Conservation (phyloP, 306 rosid species). For the Lathyrus oleraceus region DNA sequence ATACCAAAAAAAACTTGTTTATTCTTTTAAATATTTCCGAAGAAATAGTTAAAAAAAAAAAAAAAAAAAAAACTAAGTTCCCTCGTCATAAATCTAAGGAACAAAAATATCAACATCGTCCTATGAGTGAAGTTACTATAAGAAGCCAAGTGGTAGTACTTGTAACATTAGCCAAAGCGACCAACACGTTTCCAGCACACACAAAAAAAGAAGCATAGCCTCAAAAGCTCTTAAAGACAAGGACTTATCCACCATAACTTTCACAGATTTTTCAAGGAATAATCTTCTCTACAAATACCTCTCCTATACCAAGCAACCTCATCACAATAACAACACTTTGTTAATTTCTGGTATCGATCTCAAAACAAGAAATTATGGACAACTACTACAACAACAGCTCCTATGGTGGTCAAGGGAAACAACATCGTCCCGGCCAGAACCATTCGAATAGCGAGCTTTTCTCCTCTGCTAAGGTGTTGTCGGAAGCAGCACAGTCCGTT, state of each 20-base stretch:
- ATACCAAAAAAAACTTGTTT: too few species aligned
- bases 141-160: not conserved
- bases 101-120: too few species aligned
- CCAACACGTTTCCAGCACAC: not conserved
- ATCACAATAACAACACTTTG: not conserved
- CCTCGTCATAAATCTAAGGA: too few species aligned
- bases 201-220: not conserved
- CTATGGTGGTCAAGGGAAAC: not conserved
- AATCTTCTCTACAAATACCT: not conserved
- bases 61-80: too few species aligned
- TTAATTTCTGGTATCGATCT: not conserved
- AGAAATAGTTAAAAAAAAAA: too few species aligned
- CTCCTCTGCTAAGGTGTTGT: conserved; percentile 48
- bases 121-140: not conserved
- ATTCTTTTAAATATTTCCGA: too few species aligned
- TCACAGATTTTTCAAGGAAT: not conserved
- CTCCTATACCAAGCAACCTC: not conserved
- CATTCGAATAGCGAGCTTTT: conserved; percentile 43
- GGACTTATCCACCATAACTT: not conserved
- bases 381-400: not conserved
- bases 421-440: not conserved
- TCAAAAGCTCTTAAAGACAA: not conserved
- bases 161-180: not conserved
- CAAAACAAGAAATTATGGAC: conserved; percentile 29
- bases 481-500: conserved; percentile 38